Base-by-base conservation (phyloP, 192 early-diverging fungal species). In the Paraglomus brasilianum region DNA sequence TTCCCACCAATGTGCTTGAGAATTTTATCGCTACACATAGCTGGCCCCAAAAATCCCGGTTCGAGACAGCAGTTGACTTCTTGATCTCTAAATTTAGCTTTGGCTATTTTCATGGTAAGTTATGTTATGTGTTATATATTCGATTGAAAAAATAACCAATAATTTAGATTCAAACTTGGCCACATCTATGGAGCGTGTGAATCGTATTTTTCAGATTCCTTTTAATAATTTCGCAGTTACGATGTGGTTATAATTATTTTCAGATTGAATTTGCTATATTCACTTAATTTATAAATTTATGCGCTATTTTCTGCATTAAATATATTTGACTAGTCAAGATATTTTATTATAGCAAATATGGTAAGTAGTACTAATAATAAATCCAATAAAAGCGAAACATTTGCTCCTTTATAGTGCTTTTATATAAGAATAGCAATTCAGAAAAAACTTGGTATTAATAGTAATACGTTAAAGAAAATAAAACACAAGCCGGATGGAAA, bases 191-290 rank as follows among this genome's bases (percentile, higher is more conserved):
- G 39, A 60, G 53, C 53, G 53, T 56, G 53, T 56, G 53, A 56
- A 56, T 56, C 53, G 19, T 56, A 56, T 56, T 56, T 56, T 56
- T 56, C 53, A 56, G 53, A 56, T 56, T 56, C 53, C 53, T 56
- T 56, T 56, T 56, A 56, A 56, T 56, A n/a, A n/a, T n/a, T n/a
- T n/a, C n/a, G n/a, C n/a, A n/a, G n/a, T n/a, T n/a, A n/a, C n/a
- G n/a, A n/a, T 30, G 48, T 49, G 48, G 17, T 49, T 49, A 49
- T 49, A 49, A 49, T 49, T 49, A 4, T 49, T 56, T 56, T n/a
- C 53, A 56, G 14, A 56, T 56, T 56, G 4, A 56, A n/a, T 30
- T 56, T 6, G 14, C 9, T 24, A 10, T 6, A 56, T 56, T 56
- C 53, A 4, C 53, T 56, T 56, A 56, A 56, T 21, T 56, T 56